Evolutionary conservation across 495 filamentous ascomycete genomes (phyloP), one percentile per base, ranked within the genome.

Genomic region (Schizothecium vesticola): DNA sequence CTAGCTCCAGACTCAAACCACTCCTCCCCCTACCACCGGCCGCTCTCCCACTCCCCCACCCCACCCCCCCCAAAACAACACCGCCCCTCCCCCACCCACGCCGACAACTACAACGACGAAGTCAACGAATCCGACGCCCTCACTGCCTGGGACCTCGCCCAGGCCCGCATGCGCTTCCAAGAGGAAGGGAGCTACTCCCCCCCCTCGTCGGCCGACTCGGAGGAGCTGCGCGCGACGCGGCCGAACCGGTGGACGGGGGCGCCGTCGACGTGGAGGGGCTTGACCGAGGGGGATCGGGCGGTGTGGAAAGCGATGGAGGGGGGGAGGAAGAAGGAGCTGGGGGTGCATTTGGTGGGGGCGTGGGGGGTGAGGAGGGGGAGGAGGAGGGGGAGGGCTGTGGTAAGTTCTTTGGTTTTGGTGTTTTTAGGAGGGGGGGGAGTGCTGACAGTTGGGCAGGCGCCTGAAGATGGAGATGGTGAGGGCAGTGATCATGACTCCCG

Each of bases 321-420:
- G 11, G 72, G 84, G 29, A 77, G 83, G 19, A 83, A 86, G 26
- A 78, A 83, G 67, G 88, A 97, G 69, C 80, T 96, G n/a, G 80
- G 84, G 1, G 77, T 88, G 29, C 92, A 96, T 81, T 77, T 97
- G 24, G 95, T 91, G 76, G 92, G 93, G 76, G 84, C 89, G 0
- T 87, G 87, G 77, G 82, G 80, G 29, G 76, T 92, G 58, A 90
- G 88, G 72, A 77, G 76, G 16, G 76, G 84, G 29, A 73, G 78
- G 7, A 76, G 75, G 65, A 70, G 69, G 57, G 69, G 21, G 69
- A 68, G 66, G 19, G 43, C 8, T 51, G 19, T 51, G 22, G 63
- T 64, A 61, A 55, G 23, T n/a, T 19, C 51, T 3, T 55, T 24
- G 19, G 10, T 7, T 22, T 24, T 51, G n/a, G n/a, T 51, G 2